Conservation (phyloP, 352 stramenopile species). For the Pythium aristosporum region DNA sequence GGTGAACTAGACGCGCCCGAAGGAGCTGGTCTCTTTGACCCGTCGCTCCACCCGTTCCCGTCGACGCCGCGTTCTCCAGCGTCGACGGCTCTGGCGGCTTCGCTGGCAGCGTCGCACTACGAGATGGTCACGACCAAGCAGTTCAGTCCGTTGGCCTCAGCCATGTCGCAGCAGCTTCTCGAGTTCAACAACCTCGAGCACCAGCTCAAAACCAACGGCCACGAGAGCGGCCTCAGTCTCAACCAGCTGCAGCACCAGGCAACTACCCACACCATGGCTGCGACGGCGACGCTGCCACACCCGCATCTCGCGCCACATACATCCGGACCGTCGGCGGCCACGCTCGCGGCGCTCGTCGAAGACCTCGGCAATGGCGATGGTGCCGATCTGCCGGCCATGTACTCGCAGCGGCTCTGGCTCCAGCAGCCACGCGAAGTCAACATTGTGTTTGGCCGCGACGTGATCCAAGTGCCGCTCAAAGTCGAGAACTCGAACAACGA, state of each 20-base stretch:
- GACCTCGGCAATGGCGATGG: slow-evolving; percentile 6
- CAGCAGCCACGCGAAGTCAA: slow-evolving; percentile 26
- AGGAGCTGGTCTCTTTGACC: not conserved
- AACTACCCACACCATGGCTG: not conserved
- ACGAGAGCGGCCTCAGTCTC: slow-evolving; percentile 12
- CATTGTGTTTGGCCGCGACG: slow-evolving; percentile 65
- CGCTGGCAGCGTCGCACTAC: not conserved
- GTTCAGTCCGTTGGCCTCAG: slow-evolving; percentile 17
- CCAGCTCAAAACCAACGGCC: not conserved
- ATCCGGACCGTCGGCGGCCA: not conserved
- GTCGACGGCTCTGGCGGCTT: not conserved
- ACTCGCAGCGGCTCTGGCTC: slow-evolving; percentile 20
- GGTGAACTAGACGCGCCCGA: not conserved
- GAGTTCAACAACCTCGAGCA: slow-evolving; percentile 8
- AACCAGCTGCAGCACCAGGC: slow-evolving; percentile 17
- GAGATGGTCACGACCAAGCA: slow-evolving; percentile 10
- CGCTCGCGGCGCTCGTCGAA: slow-evolving; percentile 18
- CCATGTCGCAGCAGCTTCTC: slow-evolving; percentile 26
- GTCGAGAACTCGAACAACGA: slow-evolving; percentile 36
- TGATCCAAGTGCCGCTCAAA: slow-evolving; percentile 77
- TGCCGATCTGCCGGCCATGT: slow-evolving; percentile 14
- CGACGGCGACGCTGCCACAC: slow-evolving; percentile 11
- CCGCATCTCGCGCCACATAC: slow-evolving; percentile 14
- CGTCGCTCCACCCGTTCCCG: slow-evolving; percentile 6
- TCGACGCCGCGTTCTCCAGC: not conserved